Percentiles rank a stretch among this genome's conserved stretches.
phyloP scores from a whole-genome alignment of 2,329 filamentous ascomycete genomes.

The Trichoderma guizhouense region DNA sequence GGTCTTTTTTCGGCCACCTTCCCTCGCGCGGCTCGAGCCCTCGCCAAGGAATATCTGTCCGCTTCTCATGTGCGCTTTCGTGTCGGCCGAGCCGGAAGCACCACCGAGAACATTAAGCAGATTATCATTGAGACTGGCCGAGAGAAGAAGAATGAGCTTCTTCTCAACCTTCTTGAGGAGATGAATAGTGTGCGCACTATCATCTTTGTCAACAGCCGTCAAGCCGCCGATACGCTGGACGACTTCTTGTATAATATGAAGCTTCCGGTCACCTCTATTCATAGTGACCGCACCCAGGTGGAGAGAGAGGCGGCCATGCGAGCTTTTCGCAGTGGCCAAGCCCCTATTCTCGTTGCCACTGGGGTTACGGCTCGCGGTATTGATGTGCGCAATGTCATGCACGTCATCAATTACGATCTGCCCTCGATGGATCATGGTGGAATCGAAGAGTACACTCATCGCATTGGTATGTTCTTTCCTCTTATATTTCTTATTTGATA shows the following conservation, averaged over 20 bases:
- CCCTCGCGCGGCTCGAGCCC: conserved; percentile 69
- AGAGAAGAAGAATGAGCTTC: conserved; percentile 62
- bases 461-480: conserved; percentile 65
- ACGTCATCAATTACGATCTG: conserved; percentile 92
- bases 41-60: conserved; percentile 74
- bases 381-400: conserved; percentile 80
- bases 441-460: conserved; percentile 89
- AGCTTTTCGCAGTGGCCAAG: conserved; percentile 70
- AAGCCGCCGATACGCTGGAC: conserved; percentile 76
- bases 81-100: conserved; percentile 81
- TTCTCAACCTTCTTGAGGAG: conserved; percentile 69
- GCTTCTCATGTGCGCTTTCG: conserved; percentile 74
- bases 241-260: conserved; percentile 80
- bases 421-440: conserved; percentile 74
- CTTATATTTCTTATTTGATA: neutral
- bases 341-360: conserved; percentile 81
- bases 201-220: conserved; percentile 84
- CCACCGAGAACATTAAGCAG: conserved; percentile 80
- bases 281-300: conserved; percentile 78
- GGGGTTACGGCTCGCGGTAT: conserved; percentile 84
- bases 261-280: conserved; percentile 83
- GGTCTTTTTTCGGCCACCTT: conserved; percentile 96
- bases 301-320: conserved; percentile 92
- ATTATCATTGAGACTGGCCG: conserved; percentile 65
- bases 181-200: conserved; percentile 74